Conservation (phyloP, 208 protist genomes). For the Trypanosoma avium region DNA sequence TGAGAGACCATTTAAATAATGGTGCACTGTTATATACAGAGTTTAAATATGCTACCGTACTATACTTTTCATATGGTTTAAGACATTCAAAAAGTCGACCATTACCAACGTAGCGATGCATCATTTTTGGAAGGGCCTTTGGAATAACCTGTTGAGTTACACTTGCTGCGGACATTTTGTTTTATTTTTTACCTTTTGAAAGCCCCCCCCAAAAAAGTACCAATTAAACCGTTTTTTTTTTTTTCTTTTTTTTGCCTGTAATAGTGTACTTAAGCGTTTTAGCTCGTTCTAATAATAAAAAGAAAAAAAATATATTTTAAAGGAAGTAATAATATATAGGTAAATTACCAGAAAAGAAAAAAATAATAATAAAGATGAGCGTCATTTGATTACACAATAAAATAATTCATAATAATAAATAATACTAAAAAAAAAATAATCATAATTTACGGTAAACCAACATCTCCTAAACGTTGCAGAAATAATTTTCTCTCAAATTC, state of each 20-base stretch:
- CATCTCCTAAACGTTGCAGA: slow-evolving; percentile 22
- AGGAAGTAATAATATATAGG: not conserved
- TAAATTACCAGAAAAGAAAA: slow-evolving; percentile 16
- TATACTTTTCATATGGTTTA: slow-evolving; percentile 74
- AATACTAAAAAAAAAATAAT: slow-evolving; percentile 16
- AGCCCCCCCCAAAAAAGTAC: too few relatives aligned
- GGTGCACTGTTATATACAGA: slow-evolving; percentile 85
- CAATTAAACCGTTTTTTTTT: too few relatives aligned
- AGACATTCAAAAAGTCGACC: slow-evolving; percentile 70
- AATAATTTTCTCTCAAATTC: slow-evolving; percentile 28
- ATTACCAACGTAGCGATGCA: slow-evolving; percentile 82
- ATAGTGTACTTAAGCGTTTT: too few relatives aligned
- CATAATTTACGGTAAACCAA: slow-evolving; percentile 1
- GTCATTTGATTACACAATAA: too few relatives aligned
- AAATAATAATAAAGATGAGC: too few relatives aligned
- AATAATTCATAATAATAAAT: slow-evolving; percentile 29
- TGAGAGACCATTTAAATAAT: slow-evolving; percentile 88
- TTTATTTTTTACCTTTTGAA: not conserved
- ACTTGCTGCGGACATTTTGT: slow-evolving; percentile 40
- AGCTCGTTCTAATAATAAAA: too few relatives aligned
- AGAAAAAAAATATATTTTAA: slow-evolving; percentile 10
- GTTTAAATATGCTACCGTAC: slow-evolving; percentile 74
- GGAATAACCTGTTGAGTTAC: slow-evolving; percentile 64
- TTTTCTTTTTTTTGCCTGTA: too few relatives aligned
- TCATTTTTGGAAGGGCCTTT: slow-evolving; percentile 67